A percentile compares a stretch with the other conserved stretches of the same genome.
These are phyloP conservation scores for Rhizopogon vesiculosus DNA, from an alignment of 768 basidiomycete genomes.

Conservation along the genomic window DNA sequence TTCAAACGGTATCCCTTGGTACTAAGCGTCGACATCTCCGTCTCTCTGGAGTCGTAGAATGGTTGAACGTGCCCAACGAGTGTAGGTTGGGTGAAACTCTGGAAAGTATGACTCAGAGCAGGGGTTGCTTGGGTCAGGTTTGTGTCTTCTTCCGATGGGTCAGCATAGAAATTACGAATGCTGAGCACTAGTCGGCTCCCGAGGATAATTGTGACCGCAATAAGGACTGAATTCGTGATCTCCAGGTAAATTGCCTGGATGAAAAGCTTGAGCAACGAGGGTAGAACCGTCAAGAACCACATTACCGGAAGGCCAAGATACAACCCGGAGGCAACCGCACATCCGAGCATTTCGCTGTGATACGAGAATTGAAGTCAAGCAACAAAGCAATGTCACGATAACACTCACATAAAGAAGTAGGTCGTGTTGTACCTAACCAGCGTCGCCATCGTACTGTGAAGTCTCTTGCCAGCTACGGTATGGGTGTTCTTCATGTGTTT, in stretches of 20 bases:
- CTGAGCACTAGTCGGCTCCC: slow-evolving; percentile 4
- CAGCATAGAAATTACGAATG: slow-evolving; percentile 6
- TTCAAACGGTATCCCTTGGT: neutral
- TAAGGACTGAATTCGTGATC: slow-evolving; percentile 2
- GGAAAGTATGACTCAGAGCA: neutral
- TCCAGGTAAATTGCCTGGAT: slow-evolving; percentile 3
- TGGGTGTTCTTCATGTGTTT: slow-evolving; percentile 2
- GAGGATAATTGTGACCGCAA: slow-evolving; percentile 1
- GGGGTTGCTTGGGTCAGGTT: neutral
- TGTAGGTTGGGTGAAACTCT: neutral
- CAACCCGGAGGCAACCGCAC: slow-evolving; percentile 2
- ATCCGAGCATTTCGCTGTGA: slow-evolving; percentile 1
- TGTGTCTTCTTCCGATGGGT: neutral
- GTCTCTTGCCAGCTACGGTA: neutral
- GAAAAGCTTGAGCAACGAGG: neutral
- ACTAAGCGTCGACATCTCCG: neutral
- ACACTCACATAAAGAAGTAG: slow-evolving; percentile 6
- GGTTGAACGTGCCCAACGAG: neutral
- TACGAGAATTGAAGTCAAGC: neutral
- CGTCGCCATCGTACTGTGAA: slow-evolving; percentile 2
- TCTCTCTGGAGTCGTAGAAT: neutral
- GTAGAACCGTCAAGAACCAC: neutral
- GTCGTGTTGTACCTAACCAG: slow-evolving; percentile 2
- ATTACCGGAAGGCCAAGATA: slow-evolving; percentile 7
- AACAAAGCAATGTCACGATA: neutral